Base-by-base conservation (phyloP, 371 early-diverging fungal genomes). In the Mucor saturninus region DNA sequence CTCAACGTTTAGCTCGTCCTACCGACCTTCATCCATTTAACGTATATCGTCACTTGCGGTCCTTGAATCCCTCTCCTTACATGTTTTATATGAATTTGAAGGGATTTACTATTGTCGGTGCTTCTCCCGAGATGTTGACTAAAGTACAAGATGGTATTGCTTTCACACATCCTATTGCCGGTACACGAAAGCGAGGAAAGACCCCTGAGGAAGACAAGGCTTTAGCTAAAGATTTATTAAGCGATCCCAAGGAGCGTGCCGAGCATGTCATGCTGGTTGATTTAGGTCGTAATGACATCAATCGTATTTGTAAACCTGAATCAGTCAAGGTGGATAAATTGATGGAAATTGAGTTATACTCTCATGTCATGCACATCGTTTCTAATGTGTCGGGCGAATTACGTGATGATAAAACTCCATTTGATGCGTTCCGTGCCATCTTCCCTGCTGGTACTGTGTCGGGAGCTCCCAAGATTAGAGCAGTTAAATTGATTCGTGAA, bases 221-320 rank as follows among this genome's bases (percentile, higher is more conserved):
- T 4, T 82, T 96, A 56, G 97, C 93, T 0, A 77, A 83, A 35
- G 95, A 95, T 45, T 77, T 98, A 28, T 71, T 97, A 51, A 73
- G 81, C 7, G 96, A 98, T 76, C 84, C 89, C 43, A 98, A 98
- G 77, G 98, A 98, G 81, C 87, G 94, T 15, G 93, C 96, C 15
- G 98, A 98, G 68, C 96, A 97, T 70, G 93, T 97, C 62, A 97
- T 97, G 98, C 81, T 98, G 59, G 98, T 98, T n/a, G 98, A 98
- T 83, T 80, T 98, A 29, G 98, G 98, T 10, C 90, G 98, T 60
- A 98, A 98, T 75, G 98, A 98, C 73, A 89, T 95, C 26, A 97
- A 98, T 79, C 92, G 97, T 46, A 88, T 98, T 31, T 97, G 97
- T 77, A 81, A 90, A 58, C 97, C 98, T 2, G 86, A 85, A 59